Conservation (phyloP, 2,329 filamentous ascomycete genomes). For the Stagonosporopsis vannaccii region DNA sequence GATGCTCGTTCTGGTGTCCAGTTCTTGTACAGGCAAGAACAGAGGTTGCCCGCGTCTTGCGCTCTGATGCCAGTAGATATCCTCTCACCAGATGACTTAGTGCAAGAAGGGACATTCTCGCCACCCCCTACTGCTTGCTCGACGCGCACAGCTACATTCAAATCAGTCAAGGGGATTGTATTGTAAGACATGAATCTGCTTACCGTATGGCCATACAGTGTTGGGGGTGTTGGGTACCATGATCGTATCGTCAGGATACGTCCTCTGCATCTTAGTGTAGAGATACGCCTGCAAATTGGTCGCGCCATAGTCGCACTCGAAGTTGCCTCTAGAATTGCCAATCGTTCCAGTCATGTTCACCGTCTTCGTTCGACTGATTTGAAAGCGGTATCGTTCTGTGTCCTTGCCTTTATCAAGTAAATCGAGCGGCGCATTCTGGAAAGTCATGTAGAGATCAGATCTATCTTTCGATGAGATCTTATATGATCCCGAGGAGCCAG, state of each 20-base stretch:
- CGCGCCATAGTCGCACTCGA: constrained; percentile 65
- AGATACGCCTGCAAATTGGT: constrained; percentile 65
- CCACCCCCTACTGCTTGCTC: constrained; percentile 60
- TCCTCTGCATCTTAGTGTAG: constrained; percentile 63
- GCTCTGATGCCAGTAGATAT: constrained; percentile 46
- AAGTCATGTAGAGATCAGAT: constrained; percentile 64
- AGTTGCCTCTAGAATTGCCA: constrained; percentile 54
- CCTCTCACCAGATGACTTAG: constrained; percentile 48
- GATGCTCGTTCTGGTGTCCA: constrained; percentile 32
- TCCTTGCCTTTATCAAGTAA: constrained; percentile 57
- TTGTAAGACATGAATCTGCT: not conserved
- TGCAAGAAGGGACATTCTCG: constrained; percentile 62
- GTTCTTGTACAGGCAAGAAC: constrained; percentile 58
- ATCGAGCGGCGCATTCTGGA: constrained; percentile 60
- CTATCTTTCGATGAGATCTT: constrained; percentile 61
- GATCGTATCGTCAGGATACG: constrained; percentile 45
- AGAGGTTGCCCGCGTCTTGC: constrained; percentile 47
- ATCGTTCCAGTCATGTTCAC: constrained; percentile 59
- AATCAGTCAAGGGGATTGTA: constrained; percentile 13
- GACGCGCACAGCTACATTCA: constrained; percentile 59
- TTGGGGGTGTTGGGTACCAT: constrained; percentile 38
- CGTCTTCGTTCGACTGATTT: constrained; percentile 60
- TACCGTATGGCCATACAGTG: constrained; percentile 48
- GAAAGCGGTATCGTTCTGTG: constrained; percentile 67
- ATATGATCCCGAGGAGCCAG: constrained; percentile 51